Evolutionary conservation across 1,284 basidiomycete genomes (phyloP).

Genomic region (Leccinum pachyderme): DNA sequence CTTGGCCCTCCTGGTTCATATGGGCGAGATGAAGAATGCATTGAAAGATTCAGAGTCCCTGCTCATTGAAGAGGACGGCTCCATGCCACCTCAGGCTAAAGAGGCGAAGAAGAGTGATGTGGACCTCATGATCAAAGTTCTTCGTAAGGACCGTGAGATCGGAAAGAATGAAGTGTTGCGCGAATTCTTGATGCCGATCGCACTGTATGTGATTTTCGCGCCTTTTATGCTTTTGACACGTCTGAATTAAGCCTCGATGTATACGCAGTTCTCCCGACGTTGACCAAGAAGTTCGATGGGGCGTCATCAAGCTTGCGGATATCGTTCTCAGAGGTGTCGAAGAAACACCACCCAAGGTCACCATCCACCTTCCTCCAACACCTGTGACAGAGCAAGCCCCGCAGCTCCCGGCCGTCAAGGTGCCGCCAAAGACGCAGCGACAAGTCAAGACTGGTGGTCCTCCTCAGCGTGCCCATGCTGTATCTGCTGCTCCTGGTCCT

Average conservation of each 20-base stretch:
- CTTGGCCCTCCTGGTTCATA: constrained; percentile 81
- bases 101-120: constrained; percentile 80
- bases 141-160: constrained; percentile 82
- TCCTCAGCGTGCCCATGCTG: constrained; percentile 43
- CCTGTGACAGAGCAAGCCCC: constrained; percentile 65
- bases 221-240: constrained; percentile 1
- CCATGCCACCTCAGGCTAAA: constrained; percentile 63
- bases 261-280: constrained; percentile 59
- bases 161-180: constrained; percentile 81
- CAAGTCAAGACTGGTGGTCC: constrained; percentile 44
- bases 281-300: constrained; percentile 89
- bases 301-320: constrained; percentile 90
- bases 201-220: constrained; percentile 55
- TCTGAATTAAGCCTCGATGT: constrained; percentile 10
- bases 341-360: constrained; percentile 84
- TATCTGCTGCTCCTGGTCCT: constrained; percentile 42
- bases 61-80: constrained; percentile 84
- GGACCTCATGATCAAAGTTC: constrained; percentile 76
- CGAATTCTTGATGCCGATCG: constrained; percentile 78
- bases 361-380: constrained; percentile 80
- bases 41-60: constrained; percentile 73
- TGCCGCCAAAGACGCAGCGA: constrained; percentile 20
- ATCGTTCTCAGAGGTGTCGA: constrained; percentile 80
- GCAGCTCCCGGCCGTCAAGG: constrained; percentile 49
- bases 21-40: constrained; percentile 83